Evolutionary conservation across 441 rosid species (phyloP).

Genomic region (Arabidopsis lyrata): DNA sequence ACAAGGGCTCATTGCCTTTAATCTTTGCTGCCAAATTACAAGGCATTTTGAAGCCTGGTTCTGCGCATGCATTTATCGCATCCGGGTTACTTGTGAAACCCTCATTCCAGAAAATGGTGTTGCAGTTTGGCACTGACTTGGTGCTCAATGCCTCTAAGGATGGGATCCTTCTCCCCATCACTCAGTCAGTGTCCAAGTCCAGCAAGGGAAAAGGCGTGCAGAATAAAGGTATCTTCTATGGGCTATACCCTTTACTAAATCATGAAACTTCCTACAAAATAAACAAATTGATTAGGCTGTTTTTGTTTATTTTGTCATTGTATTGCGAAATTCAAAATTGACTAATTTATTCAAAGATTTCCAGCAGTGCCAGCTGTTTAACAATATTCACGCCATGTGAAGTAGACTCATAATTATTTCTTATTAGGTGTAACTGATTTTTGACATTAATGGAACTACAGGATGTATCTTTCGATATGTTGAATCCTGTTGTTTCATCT

Average conservation of each 20-base stretch:
- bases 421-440: neutral
- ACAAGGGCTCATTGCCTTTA: slow-evolving; percentile 56
- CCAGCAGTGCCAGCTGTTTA: neutral
- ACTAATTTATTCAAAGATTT: neutral
- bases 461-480: neutral
- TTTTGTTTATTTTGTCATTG: neutral
- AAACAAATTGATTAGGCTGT: neutral
- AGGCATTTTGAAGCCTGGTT: slow-evolving; percentile 61
- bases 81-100: slow-evolving; percentile 84
- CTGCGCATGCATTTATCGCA: slow-evolving; percentile 69
- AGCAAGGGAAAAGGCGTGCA: slow-evolving; percentile 58
- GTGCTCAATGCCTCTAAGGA: slow-evolving; percentile 66
- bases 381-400: slow-evolving; percentile 2
- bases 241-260: slow-evolving; percentile 20
- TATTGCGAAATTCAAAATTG: neutral
- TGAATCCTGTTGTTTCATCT: slow-evolving; percentile 12
- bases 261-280: slow-evolving; percentile 15
- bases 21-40: slow-evolving; percentile 89
- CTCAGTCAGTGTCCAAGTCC: slow-evolving; percentile 56
- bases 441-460: neutral
- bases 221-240: slow-evolving; percentile 57
- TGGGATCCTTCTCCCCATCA: slow-evolving; percentile 76
- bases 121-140: slow-evolving; percentile 71
- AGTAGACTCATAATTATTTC: neutral
- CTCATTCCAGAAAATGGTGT: slow-evolving; percentile 73